These are phyloP conservation scores for Pseudogymnoascus sp. DNA, from an alignment of 2,329 filamentous ascomycete genomes.

Conservation along the genomic window DNA sequence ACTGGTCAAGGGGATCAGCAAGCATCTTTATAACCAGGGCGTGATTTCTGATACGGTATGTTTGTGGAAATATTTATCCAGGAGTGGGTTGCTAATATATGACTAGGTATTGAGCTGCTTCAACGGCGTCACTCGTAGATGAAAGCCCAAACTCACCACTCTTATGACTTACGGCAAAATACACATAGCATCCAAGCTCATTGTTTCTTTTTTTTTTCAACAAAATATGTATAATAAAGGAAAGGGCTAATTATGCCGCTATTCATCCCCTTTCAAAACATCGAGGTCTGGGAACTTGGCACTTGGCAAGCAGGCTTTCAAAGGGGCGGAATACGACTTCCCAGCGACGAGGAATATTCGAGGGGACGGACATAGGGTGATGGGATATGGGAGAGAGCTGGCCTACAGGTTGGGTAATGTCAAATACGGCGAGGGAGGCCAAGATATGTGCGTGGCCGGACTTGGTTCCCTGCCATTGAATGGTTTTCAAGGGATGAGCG, in stretches of 20 bases:
- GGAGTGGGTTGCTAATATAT: constrained; percentile 1
- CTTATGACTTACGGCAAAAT: constrained; percentile 7
- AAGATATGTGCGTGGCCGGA: neutral
- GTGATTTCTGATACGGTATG: constrained; percentile 30
- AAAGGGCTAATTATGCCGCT: constrained; percentile 3
- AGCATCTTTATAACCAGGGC: constrained; percentile 60
- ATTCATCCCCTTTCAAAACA: neutral
- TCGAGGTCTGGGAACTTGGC: neutral
- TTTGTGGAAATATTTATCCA: neutral
- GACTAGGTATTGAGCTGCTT: constrained; percentile 7
- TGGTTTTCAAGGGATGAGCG: neutral
- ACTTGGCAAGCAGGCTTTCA: neutral
- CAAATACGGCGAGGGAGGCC: constrained; percentile 7
- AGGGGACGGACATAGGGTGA: constrained; percentile 4
- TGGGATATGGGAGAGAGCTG: neutral
- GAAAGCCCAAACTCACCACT: constrained; percentile 3
- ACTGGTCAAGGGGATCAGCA: constrained; percentile 57
- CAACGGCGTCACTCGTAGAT: constrained; percentile 8
- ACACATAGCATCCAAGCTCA: constrained; percentile 8
- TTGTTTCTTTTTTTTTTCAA: constrained; percentile 9
- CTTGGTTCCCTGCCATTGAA: neutral
- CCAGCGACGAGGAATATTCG: neutral
- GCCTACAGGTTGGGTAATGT: constrained; percentile 4
- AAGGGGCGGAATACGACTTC: neutral
- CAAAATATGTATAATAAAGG: constrained; percentile 8